Conservation (phyloP, 176 grass and related monocot genomes). For the Phyllostachys edulis region DNA sequence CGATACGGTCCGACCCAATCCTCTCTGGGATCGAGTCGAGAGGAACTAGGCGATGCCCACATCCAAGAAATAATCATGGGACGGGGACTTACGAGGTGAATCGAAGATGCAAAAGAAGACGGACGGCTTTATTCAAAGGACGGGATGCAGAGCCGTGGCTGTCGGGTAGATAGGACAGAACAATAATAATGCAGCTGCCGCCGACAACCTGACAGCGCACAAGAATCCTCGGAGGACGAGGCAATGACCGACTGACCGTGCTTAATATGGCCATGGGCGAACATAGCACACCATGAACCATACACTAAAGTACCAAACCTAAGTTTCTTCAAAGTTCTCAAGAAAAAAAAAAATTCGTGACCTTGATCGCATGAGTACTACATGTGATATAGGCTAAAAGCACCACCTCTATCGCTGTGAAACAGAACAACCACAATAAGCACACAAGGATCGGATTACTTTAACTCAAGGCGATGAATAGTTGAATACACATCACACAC, state of each 20-base stretch:
- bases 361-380: no score
- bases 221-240: neutral
- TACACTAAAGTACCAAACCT: no score
- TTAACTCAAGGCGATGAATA: no score
- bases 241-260: no score
- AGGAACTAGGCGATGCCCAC: neutral
- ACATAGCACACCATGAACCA: no score
- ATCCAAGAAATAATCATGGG: neutral
- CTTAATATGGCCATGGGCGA: no score
- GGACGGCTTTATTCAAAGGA: neutral
- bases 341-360: no score
- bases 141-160: neutral
- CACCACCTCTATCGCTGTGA: no score
- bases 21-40: neutral
- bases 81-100: neutral
- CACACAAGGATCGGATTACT: neutral
- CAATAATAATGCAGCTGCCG: neutral
- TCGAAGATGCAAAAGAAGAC: neutral
- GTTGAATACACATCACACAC: no score
- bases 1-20: no score
- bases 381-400: no score
- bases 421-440: neutral
- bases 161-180: neutral
- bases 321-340: no score
- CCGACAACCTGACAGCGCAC: neutral